These are phyloP conservation scores for Penicillium soppii DNA, from an alignment of 495 filamentous ascomycete species.

Conservation along the genomic window DNA sequence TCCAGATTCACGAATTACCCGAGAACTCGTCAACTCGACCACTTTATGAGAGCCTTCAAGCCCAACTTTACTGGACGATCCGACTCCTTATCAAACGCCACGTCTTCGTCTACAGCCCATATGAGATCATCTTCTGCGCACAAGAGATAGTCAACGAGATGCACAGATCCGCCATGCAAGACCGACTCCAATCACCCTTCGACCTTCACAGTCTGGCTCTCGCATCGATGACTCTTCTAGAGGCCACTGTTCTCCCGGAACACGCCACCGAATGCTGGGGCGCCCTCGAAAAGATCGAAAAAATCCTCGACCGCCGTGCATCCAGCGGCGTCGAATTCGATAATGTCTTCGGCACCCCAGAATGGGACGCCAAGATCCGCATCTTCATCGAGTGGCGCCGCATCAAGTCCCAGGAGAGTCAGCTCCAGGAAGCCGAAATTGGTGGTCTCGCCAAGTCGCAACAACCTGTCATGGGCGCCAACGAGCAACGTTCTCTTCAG, in stretches of 20 bases:
- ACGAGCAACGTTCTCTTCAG: conserved; percentile 55
- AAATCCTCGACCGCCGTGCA: conserved; percentile 41
- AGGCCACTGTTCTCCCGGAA: conserved; percentile 57
- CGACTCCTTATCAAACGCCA: conserved; percentile 60
- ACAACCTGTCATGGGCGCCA: conserved; percentile 45
- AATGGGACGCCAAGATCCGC: conserved; percentile 48
- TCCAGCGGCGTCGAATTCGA: conserved; percentile 31
- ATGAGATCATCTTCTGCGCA: conserved; percentile 62
- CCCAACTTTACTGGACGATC: conserved; percentile 73
- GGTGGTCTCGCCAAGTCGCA: conserved; percentile 19
- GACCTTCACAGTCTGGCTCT: conserved; percentile 73
- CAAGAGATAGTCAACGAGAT: conserved; percentile 58
- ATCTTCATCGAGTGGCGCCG: conserved; percentile 47
- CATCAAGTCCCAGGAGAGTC: conserved; percentile 39
- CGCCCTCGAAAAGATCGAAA: conserved; percentile 43
- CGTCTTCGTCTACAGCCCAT: conserved; percentile 54
- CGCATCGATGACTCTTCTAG: conserved; percentile 64
- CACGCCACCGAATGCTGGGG: conserved; percentile 44
- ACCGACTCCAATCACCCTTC: conserved; percentile 52
- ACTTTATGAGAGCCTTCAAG: conserved; percentile 50
- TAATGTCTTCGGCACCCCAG: conserved; percentile 39
- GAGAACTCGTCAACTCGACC: conserved; percentile 30
- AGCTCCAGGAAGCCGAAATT: conserved; percentile 35
- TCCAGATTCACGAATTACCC: conserved; percentile 28
- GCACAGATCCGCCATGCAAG: conserved; percentile 49